Conservation (phyloP, 2,329 filamentous ascomycete species). For the Sordariomycetes sp. region DNA sequence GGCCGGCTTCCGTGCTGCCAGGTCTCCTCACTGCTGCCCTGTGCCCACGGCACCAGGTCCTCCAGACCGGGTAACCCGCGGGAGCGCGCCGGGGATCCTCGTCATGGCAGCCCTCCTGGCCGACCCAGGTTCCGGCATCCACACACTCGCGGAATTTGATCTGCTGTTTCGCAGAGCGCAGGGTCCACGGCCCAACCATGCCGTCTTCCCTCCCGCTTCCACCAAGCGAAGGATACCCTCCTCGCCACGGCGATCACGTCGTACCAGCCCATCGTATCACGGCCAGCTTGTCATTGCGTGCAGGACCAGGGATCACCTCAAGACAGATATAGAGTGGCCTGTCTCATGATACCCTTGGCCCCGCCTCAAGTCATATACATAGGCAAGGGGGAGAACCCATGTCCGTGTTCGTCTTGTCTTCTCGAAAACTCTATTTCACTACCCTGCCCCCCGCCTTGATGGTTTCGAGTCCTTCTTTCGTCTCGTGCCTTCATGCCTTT, state of each 20-base stretch:
- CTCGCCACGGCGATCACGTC: not conserved
- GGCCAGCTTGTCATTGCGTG: not conserved
- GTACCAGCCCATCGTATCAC: not conserved
- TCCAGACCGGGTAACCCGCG: not conserved
- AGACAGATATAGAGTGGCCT: not conserved
- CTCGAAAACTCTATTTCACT: not conserved
- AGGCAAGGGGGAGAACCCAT: not conserved
- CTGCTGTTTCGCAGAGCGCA: slow-evolving; percentile 1
- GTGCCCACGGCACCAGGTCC: not conserved
- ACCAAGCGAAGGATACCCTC: not conserved
- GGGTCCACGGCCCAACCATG: not conserved
- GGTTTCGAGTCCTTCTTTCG: not conserved
- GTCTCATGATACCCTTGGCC: not conserved
- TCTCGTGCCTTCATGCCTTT: not conserved
- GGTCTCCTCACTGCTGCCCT: too few species aligned
- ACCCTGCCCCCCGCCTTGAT: not conserved
- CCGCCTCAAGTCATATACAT: not conserved
- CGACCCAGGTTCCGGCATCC: not conserved
- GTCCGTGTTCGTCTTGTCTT: not conserved
- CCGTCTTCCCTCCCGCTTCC: not conserved
- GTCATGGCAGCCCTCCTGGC: not conserved
- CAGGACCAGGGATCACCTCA: too few species aligned
- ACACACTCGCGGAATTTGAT: not conserved
- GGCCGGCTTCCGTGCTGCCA: too few species aligned
- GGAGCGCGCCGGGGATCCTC: not conserved